Evolutionary conservation across 2,329 filamentous ascomycete genomes (phyloP), one percentile per base, ranked within the genome.

Genomic region (Zalaria obscura): DNA sequence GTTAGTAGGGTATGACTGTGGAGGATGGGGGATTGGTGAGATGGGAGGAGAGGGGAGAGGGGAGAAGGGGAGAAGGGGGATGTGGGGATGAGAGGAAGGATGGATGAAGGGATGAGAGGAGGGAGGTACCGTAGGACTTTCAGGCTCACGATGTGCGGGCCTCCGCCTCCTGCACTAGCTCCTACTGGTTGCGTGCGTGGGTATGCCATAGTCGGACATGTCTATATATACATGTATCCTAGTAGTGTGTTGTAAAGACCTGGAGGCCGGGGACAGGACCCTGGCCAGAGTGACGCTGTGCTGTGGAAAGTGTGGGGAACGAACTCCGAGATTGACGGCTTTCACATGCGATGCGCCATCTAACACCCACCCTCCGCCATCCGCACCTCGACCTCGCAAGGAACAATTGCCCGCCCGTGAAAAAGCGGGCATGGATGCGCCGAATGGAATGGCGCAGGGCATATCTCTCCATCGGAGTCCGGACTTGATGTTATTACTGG

Each of bases 61-160:
- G 82, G 74, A 54, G 88, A 83, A 6, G 28, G 74, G 66, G 35
- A 83, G 78, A 43, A 88, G 74, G 3, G 81, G 81, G 1, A 83
- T 87, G 8, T 83, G 78, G 1, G 87, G 93, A 44, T 94, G 47
- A 75, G 56, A 45, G 82, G 68, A 26, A 74, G 66, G 3, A 82
- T 73, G 50, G 82, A 74, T 54, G 88, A 83, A 6, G 28, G 74
- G 66, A 18, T 18, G 18, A 18, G 18, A 18, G 18, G 18, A 18
- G 74, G 45, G 36, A 79, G 69, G 83, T 84, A 94, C 42, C 95
- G 69, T 41, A 96, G 66, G 10, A 82, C 78, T 63, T 93, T 91
- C 38, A 96, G 67, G 47, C 93, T 88, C 48, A 85, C 70, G 10
- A 80, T 76, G 61, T 96, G 91, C 0, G 89, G 84, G 4, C 57